Base-by-base conservation (phyloP, 1,284 basidiomycete species). In the Termitomyces sp. region DNA sequence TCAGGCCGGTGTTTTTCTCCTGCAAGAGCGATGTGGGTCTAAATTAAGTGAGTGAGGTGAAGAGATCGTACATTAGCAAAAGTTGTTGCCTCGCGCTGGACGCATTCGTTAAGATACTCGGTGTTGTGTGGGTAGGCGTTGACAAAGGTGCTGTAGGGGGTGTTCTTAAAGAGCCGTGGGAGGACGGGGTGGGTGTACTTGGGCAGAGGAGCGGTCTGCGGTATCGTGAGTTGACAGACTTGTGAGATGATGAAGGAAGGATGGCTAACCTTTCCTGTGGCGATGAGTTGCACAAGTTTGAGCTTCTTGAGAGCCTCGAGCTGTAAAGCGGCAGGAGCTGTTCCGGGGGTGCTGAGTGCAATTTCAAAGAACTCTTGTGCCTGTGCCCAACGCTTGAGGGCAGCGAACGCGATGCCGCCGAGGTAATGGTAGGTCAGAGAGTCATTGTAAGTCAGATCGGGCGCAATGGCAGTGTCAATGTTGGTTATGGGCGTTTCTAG, bases 291-390 rank as follows among this genome's bases (percentile, higher is more conserved):
- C 6, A 91, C 77, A 5, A 93, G 72, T 7, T 80, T 69, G 37
- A 91, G 70, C 69, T 93, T 92, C 74, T 94, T 94, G 64, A 87
- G 74, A 0, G 91, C 91, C 61, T 93, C 91, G 60, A 92, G 67
- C 65, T 95, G 92, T 5, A 94, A 74, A 3, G 85, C 82, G 1
- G 82, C 78, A 0, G 83, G 79, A 1, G 73, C 74, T 1, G 77
- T 72, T 0, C 83, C 83, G 0, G 92, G 92, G 40, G 84, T 80
- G 33, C 81, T 83, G 31, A 88, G 81, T 56, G 83, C 86, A 31
- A 86, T 84, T 67, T 92, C 89, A 49, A 91, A 85, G 58, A 80
- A 84, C 50, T 88, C 85, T 51, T 83, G 80, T 0, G 90, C 87
- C 13, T 81, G 75, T 2, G 71, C 61, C 80, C 83, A 90, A 14